Percentiles rank a stretch among this genome's conserved stretches.
Evolutionary conservation across 768 basidiomycete species (phyloP).

Genomic region (Suillus paluster): DNA sequence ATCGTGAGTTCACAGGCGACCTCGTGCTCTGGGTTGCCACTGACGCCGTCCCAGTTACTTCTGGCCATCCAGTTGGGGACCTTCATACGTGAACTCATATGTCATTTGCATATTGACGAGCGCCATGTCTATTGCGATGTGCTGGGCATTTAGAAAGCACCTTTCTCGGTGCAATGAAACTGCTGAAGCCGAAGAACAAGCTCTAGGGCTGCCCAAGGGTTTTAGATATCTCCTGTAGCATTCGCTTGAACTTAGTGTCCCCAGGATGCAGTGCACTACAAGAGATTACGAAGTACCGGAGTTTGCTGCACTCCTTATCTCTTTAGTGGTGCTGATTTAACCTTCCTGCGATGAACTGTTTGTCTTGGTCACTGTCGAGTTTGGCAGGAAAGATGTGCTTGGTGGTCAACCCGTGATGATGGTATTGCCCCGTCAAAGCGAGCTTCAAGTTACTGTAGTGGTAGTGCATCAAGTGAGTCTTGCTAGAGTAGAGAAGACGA

Average conservation of each 20-base stretch:
- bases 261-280: neutral
- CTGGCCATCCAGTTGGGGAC: conserved; percentile 73
- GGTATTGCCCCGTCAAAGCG: no score
- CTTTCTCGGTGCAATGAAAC: conserved; percentile 45
- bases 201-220: conserved; percentile 38
- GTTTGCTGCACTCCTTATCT: conserved; percentile 93
- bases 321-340: conserved; percentile 95
- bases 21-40: neutral
- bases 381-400: conserved; percentile 94
- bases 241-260: neutral
- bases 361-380: conserved; percentile 94
- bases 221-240: conserved; percentile 50
- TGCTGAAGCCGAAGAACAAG: conserved; percentile 42
- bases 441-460: no score
- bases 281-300: no score
- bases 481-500: no score
- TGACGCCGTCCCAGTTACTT: conserved; percentile 47
- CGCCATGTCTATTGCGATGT: conserved; percentile 52
- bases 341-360: conserved; percentile 97
- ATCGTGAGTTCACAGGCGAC: conserved; percentile 54
- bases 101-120: conserved; percentile 71
- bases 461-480: no score
- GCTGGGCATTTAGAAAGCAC: conserved; percentile 49
- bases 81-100: conserved; percentile 70
- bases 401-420: no score